Evolutionary conservation across 164 flowering plant species (phyloP).

Genomic region (Buxus sempervirens): DNA sequence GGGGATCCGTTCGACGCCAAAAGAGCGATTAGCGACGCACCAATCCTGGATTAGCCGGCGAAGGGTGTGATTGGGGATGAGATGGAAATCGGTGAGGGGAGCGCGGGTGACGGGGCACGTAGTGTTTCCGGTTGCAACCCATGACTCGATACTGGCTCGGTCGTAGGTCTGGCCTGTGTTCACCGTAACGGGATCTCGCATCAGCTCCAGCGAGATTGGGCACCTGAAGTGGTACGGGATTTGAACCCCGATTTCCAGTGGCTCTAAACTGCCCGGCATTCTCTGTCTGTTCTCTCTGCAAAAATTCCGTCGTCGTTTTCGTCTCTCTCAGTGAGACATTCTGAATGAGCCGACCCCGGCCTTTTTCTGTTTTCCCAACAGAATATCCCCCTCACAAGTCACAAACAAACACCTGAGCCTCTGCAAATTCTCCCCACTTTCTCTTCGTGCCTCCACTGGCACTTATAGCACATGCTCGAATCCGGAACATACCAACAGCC

Average conservation of each 20-base stretch:
- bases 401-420: no score
- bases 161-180: constrained; percentile 96
- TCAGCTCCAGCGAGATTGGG: constrained; percentile 90
- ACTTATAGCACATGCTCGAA: no score
- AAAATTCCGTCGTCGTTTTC: no score
- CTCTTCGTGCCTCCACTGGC: constrained; percentile 4
- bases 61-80: constrained; percentile 69
- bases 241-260: constrained; percentile 65
- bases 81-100: constrained; percentile 59
- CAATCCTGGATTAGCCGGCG: constrained; percentile 63
- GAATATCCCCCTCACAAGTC: no score
- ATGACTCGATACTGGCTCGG: constrained; percentile 87
- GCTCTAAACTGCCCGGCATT: constrained; percentile 53
- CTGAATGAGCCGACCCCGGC: no score
- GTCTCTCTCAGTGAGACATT: no score
- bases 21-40: constrained; percentile 82
- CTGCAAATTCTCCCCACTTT: constrained; percentile 11
- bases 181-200: constrained; percentile 96
- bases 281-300: no score
- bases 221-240: constrained; percentile 90
- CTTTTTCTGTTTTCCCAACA: no score
- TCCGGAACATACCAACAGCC: no score
- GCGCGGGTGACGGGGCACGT: constrained; percentile 86
- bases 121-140: constrained; percentile 90
- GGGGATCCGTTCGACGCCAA: constrained; percentile 84